Evolutionary conservation across 139 green algal genomes (phyloP), one percentile per base, ranked within the genome.

Genomic region (Chlamydomonas eustigma): DNA sequence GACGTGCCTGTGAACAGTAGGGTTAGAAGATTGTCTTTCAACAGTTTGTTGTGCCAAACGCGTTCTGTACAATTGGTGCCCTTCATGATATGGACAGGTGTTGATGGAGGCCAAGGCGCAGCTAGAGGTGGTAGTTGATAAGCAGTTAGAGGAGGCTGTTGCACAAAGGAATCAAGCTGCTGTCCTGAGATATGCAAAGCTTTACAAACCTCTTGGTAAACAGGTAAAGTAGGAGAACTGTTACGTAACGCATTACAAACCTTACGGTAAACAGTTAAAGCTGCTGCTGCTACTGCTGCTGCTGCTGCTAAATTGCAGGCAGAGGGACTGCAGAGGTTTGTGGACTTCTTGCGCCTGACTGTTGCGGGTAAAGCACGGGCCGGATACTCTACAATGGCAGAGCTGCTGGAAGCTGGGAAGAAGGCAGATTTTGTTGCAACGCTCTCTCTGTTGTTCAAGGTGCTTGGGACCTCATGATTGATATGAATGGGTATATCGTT

Each of bases 401-500:
- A 88, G 69, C 71, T 78, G 65, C 74, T 84, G 6, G 85, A 90
- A 69, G 44, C 35, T 0, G n/a, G 36, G 2, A 74, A 72, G 35
- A 80, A 76, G 50, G 64, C 50, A 24, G 81, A 86, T 39, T 97
- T 97, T 74, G 75, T 92, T 30, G 87, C 76, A 2, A 78, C 84
- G 2, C 77, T 98, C 39, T 90, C 87, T 1, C 83, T 83, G 35
- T 78, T 97, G 30, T 95, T 98, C 79, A 90, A 87, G 38, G 92
- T 90, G 28, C 50, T n/a, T n/a, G n/a, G n/a, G n/a, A n/a, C n/a
- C n/a, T n/a, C n/a, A n/a, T n/a, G n/a, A n/a, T n/a, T n/a, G n/a
- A n/a, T n/a, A n/a, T n/a, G n/a, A n/a, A n/a, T n/a, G n/a, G n/a
- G n/a, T n/a, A n/a, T n/a, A n/a, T n/a, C n/a, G n/a, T n/a, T n/a